Percentiles rank a stretch among this genome's conserved stretches.
Evolutionary conservation across 2,329 filamentous ascomycete genomes (phyloP).

Genomic region (Cytospora chrysosperma): DNA sequence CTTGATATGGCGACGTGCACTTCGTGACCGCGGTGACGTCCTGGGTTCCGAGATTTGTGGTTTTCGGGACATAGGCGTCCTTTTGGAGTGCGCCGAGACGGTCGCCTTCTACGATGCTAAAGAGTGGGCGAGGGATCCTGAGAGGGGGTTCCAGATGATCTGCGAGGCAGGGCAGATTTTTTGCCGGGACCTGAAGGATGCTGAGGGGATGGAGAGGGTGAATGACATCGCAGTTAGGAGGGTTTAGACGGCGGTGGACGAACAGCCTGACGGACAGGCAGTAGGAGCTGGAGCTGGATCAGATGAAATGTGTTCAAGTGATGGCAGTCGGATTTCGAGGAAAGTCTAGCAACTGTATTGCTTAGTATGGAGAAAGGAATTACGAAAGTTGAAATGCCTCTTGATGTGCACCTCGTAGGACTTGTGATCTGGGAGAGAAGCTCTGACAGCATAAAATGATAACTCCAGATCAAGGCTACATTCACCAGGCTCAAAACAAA

Average conservation of each 20-base stretch:
- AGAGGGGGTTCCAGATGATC: conserved; percentile 12
- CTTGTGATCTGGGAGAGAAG: too few relatives aligned
- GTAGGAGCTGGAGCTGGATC: not conserved
- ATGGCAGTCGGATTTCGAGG: not conserved
- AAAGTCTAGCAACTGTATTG: not conserved
- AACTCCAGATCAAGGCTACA: too few relatives aligned
- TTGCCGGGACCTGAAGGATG: conserved; percentile 16
- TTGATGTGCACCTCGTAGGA: too few relatives aligned
- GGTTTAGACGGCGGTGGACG: not conserved
- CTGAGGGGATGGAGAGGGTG: conserved; percentile 5
- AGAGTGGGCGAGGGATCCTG: conserved; percentile 23
- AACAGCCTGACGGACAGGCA: not conserved
- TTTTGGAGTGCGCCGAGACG: conserved; percentile 34
- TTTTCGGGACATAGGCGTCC: conserved; percentile 31
- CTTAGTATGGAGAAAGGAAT: not conserved
- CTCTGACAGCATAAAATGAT: too few relatives aligned
- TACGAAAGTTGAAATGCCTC: not conserved
- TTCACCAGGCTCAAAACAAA: too few relatives aligned
- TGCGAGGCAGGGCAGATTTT: conserved; percentile 17
- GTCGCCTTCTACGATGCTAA: conserved; percentile 29
- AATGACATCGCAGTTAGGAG: not conserved
- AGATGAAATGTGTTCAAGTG: not conserved
- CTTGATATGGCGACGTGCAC: conserved; percentile 33
- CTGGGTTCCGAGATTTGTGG: conserved; percentile 32
- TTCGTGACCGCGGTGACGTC: conserved; percentile 32